Evolutionary conservation across 371 early-diverging fungal genomes (phyloP), one percentile per base, ranked within the genome.

Genomic region (Capniomyces stellatus): DNA sequence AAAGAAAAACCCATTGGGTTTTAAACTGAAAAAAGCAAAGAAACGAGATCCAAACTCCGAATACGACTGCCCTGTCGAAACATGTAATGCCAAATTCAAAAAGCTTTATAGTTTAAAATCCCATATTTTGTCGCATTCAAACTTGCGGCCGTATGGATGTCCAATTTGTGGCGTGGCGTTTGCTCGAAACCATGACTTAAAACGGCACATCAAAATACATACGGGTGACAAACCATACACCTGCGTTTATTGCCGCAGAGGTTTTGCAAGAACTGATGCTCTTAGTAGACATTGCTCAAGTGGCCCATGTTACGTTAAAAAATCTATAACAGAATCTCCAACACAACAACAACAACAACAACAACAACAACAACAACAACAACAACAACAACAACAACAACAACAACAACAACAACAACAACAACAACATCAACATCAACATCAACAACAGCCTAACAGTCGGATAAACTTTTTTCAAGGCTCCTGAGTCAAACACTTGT

Each of bases 71-170:
- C 65, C 74, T 40, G 78, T 78, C 48, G 77, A 78, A 0, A 72
- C 73, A 27, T 86, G 87, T 62, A 76, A 75, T 46, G 83, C 82
- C 52, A 74, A 78, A 12, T 86, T 86, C 71, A 76, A 81, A 23
- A 70, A 85, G 15, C 70, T 79, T 1, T 84, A 85, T 57, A 85
- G 83, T 56, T 73, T 85, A 42, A 85, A 83, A 52, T 83, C 83
- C 40, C 87, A 87, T 58, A 78, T 79, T 29, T 69, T 79, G 48
- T 84, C 87, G 3, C 87, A 87, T 58, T 82, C 86, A 1, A 77
- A 79, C 40, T 81, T 83, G 43, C 61, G 72, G 0, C 77, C 74
- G 0, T 75, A 61, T 52, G 53, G 60, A 35, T 77, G 77, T 58
- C 58, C 60, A 15, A 55, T 54, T 23, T 77, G 78, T 63, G 54